These are phyloP conservation scores for Cadophora sp. DNA, from an alignment of 2,329 filamentous ascomycete species.

Conservation along the genomic window DNA sequence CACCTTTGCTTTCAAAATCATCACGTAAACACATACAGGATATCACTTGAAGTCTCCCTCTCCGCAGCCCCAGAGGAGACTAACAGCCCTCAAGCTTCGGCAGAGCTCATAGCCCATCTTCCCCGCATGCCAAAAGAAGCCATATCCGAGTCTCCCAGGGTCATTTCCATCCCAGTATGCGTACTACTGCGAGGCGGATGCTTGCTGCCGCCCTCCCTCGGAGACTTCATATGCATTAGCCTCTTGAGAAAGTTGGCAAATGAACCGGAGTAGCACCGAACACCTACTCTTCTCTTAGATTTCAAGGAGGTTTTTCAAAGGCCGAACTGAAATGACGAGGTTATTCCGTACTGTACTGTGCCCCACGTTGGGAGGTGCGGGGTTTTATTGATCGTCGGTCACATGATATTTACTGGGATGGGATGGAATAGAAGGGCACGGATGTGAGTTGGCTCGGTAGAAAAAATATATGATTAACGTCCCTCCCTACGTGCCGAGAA, in stretches of 20 bases:
- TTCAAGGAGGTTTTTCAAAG: neutral
- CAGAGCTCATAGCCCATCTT: neutral
- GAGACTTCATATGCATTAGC: neutral
- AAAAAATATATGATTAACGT: too few relatives aligned
- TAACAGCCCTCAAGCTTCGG: neutral
- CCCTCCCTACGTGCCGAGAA: too few relatives aligned
- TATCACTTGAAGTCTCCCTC: neutral
- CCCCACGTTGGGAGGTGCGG: constrained; percentile 12
- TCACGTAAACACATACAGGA: constrained; percentile 12
- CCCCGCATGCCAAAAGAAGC: neutral
- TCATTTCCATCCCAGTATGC: neutral
- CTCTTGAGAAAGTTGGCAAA: neutral
- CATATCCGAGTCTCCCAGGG: neutral
- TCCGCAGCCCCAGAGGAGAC: neutral
- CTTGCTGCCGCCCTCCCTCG: neutral
- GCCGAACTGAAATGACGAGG: neutral
- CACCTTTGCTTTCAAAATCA: neutral
- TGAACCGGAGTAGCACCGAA: constrained; percentile 2
- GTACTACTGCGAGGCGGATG: neutral
- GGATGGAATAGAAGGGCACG: too few relatives aligned
- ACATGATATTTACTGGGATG: neutral
- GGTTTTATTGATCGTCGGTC: neutral
- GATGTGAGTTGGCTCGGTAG: neutral
- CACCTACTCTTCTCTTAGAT: neutral
- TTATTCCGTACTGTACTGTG: neutral